Base-by-base conservation (phyloP, 345 rosid species). In the Raphanus raphanistrum region DNA sequence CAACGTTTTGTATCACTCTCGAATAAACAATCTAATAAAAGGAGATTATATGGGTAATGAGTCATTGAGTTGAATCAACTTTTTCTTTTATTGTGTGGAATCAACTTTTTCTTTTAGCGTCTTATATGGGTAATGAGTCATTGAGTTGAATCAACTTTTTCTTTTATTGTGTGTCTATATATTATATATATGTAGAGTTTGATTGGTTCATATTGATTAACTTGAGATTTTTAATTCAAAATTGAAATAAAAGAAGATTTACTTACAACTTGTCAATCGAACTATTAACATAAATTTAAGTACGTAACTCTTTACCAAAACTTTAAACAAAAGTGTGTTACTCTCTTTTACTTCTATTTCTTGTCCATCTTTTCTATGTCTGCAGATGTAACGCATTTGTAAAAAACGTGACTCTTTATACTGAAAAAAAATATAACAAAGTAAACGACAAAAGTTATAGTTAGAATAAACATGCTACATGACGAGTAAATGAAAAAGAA, bases 51-150 rank as follows among this genome's bases (percentile, higher is more conserved):
- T 73, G 77, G 74, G 41, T 17, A 48, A 17, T 38, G 77, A 79
- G 70, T 79, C 82, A 77, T 28, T 6, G 28, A 21, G 11, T 70
- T 45, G 33, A 63, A 35, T 8, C 38, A 35, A 35, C 35, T 66
- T 66, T 38, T 38, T 63, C 8, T 9, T 5, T 26, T 68, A 75
- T 10, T 38, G 11, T 52, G 59, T 21, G 21, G 33, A 63, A 35
- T 8, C 38, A 35, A 35, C 35, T 66, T 66, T 38, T 38, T 63
- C 8, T 9, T 5, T 26, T 68, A 75, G 6, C 28, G 11, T 52
- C 45, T 48, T 63, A 48, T 21, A 21, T 73, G 77, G 74, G 41
- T 17, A 48, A 17, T 38, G 77, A 79, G 70, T 79, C 82, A 77
- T 28, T 6, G 28, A 21, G 11, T 70, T 45, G 33, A 63, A 35